Percentiles rank a stretch among this genome's conserved stretches.
Conservation (phyloP, 495 filamentous ascomycete genomes). For the Aspergillus bridgeri region DNA sequence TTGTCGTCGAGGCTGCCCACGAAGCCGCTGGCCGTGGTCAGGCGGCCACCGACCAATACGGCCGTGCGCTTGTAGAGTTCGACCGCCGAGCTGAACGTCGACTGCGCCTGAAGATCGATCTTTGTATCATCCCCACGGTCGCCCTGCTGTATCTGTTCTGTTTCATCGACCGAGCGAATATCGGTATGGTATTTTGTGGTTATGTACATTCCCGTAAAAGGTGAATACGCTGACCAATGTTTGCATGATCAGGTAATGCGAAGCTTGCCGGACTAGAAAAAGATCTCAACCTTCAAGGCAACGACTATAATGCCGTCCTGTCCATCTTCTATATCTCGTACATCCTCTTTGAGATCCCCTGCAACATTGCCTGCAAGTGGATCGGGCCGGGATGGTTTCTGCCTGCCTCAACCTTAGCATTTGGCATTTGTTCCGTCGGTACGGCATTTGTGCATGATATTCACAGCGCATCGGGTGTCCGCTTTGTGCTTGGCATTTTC, state of each 20-base stretch:
- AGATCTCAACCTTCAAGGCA: conserved; percentile 49
- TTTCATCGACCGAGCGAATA: conserved; percentile 59
- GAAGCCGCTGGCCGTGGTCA: conserved; percentile 56
- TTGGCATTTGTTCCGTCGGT: conserved; percentile 46
- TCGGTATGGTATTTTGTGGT: conserved; percentile 44
- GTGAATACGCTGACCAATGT: conserved; percentile 19
- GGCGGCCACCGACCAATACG: conserved; percentile 60
- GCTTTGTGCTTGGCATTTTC: conserved; percentile 59
- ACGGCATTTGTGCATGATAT: conserved; percentile 48
- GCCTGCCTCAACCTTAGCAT: conserved; percentile 42
- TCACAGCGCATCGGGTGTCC: conserved; percentile 39
- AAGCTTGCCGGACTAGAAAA: conserved; percentile 38
- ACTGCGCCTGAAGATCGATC: conserved; percentile 45
- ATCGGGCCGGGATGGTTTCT: conserved; percentile 51
- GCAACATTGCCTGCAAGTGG: conserved; percentile 57
- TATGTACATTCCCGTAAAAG: too few relatives aligned
- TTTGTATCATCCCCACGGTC: conserved; percentile 46
- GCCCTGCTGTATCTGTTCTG: conserved; percentile 50
- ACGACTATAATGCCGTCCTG: conserved; percentile 66
- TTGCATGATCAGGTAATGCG: conserved; percentile 26
- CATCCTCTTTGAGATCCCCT: conserved; percentile 77
- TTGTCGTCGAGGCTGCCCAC: conserved; percentile 30
- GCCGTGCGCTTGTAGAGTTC: conserved; percentile 53
- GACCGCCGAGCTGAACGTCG: conserved; percentile 57
- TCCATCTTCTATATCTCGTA: conserved; percentile 69